Evolutionary conservation across 208 protist species (phyloP), one percentile per base, ranked within the genome.

Genomic region (Porcisia deanei): DNA sequence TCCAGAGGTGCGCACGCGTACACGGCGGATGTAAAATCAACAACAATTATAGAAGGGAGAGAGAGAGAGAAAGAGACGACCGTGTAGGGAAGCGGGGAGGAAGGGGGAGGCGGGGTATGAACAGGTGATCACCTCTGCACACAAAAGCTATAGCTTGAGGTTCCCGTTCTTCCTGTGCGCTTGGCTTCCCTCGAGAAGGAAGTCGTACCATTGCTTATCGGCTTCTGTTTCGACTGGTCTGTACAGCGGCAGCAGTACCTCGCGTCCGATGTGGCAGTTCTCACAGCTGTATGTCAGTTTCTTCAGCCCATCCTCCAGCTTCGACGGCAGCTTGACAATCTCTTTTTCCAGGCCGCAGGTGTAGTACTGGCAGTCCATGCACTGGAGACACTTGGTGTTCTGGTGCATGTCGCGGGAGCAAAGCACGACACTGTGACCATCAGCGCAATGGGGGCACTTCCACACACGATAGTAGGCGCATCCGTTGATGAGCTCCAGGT

Each of bases 341-440:
- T 94, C 85, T 80, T 91, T 95, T 49, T 84, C 83, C 41, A 95
- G 74, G 52, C 81, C 76, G 64, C 88, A 92, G 10, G 92, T 96
- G 87, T 96, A 94, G 81, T 94, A 94, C 55, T 96, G 75, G 70
- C 92, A 96, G 75, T 96, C 91, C 79, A 93, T 88, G 72, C 92
- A 96, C 82, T 94, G 80, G 65, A 96, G 78, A 82, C 92, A 96
- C 66, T 80, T 78, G 14, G 78, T 90, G 83, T 84, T 95, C 70
- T 96, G 90, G 71, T 96, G 90, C 72, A 95, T 77, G 69, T 96
- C 90, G 30, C 92, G 87, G n/a, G 88, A 93, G 73, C 78, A 85
- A 18, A 96, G 77, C 53, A 88, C 80, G 18, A 94, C 87, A 60
- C 85, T 83, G 64, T 88, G 75, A 41, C 84, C 86, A 18, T 81